A percentile compares a stretch with the other conserved stretches of the same genome.
Conservation (phyloP, 2,329 filamentous ascomycete genomes). For the Passalora sequoiae region DNA sequence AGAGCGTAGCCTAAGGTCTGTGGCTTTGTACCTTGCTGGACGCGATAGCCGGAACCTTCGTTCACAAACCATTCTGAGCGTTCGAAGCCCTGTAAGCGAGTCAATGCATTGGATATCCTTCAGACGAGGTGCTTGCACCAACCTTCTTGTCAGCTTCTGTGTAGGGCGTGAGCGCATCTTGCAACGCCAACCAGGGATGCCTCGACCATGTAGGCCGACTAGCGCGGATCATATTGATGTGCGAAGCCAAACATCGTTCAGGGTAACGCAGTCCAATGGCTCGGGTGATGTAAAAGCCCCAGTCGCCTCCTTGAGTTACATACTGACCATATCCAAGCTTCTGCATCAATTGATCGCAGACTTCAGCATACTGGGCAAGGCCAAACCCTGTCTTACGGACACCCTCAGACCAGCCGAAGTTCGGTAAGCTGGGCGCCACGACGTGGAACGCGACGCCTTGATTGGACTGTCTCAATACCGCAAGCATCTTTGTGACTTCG, state of each 20-base stretch:
- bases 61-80: slow-evolving; percentile 54
- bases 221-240: slow-evolving; percentile 36
- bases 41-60: slow-evolving; percentile 56
- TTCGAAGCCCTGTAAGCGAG: slow-evolving; percentile 50
- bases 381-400: slow-evolving; percentile 48
- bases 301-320: slow-evolving; percentile 53
- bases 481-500: slow-evolving; percentile 60
- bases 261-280: slow-evolving; percentile 58
- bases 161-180: slow-evolving; percentile 53
- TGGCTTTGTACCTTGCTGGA: slow-evolving; percentile 62
- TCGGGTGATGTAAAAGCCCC: slow-evolving; percentile 53
- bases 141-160: slow-evolving; percentile 44
- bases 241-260: slow-evolving; percentile 50
- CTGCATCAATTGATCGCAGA: slow-evolving; percentile 57
- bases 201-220: slow-evolving; percentile 48
- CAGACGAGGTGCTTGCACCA: slow-evolving; percentile 43
- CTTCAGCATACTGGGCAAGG: slow-evolving; percentile 49
- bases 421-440: slow-evolving; percentile 53
- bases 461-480: slow-evolving; percentile 37
- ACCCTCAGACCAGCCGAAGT: slow-evolving; percentile 63
- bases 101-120: slow-evolving; percentile 52
- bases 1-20: slow-evolving; percentile 67
- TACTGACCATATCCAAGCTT: slow-evolving; percentile 57
- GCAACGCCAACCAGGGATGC: slow-evolving; percentile 54
- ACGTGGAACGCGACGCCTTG: slow-evolving; percentile 56